Evolutionary conservation across 805 yeast species (phyloP), one percentile per base, ranked within the genome.

Genomic region (Metschnikowia cerradonensis): DNA sequence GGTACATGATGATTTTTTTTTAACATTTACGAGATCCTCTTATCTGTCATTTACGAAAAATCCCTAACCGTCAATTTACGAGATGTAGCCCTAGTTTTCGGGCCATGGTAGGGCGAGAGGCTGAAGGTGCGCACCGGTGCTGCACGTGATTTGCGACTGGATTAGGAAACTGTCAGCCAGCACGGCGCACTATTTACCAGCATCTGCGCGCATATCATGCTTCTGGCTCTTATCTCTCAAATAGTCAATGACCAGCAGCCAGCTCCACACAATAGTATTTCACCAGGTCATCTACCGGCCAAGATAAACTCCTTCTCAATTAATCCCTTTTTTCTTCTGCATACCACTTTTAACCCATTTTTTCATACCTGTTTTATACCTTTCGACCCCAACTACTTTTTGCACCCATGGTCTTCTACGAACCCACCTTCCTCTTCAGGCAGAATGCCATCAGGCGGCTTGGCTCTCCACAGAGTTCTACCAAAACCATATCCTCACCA

Each of bases 401-500:
- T 40, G 19, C 33, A 26, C 43, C 34, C 33, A 60, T 58, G 61
- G 60, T 53, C 8, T 58, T 43, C 54, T 73, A 73, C 61, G 70
- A 72, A 54, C 77, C 78, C n/a, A 69, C 75, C 4, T 55, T 68
- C 44, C 65, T 73, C 39, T 72, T 73, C 53, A 63, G 78, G 45
- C 67, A 70, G 51, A 73, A 73, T 54, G 78, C 78, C 20, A 66
- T 73, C 22, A 48, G 55, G 19, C 48, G 54, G 14, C 41, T 53
- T 17, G 31, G 42, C 13, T 41, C 54, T 34, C 31, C 33, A 4
- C 14, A 56, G 14, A 35, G 32, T 7, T 23, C 34, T 8, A 8
- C 6, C 6, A 34, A 30, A n/a, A 22, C 32, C n/a, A 7, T n/a
- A 15, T 8, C 20, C 3, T 11, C 42, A 11, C 32, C 42, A 6